phyloP scores from a whole-genome alignment of 352 stramenopile species.

The Pythium utonaiense region DNA sequence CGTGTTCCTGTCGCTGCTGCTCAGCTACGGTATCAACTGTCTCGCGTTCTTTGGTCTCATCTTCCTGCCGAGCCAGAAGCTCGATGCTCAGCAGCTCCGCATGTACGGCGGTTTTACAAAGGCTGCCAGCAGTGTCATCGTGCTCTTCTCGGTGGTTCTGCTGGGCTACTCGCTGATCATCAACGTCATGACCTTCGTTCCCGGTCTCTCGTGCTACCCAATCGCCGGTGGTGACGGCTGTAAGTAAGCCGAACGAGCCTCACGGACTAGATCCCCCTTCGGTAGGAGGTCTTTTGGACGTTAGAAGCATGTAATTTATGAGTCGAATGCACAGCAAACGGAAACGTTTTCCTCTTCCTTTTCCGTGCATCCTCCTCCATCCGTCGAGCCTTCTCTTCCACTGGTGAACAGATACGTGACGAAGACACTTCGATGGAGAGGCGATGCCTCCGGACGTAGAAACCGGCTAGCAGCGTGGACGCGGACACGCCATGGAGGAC shows the following conservation, averaged over 20 bases:
- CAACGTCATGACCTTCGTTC: constrained; percentile 30
- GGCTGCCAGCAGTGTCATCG: constrained; percentile 21
- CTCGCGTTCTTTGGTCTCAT: constrained; percentile 52
- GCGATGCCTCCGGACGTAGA: too few species aligned
- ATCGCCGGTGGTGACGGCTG: constrained; percentile 26
- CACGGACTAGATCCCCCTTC: too few species aligned
- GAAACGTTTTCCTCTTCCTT: background rate
- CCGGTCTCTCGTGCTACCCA: constrained; percentile 17
- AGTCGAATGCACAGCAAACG: background rate
- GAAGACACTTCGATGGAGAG: too few species aligned
- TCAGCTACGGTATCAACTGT: constrained; percentile 53
- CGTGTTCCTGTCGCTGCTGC: constrained; percentile 48
- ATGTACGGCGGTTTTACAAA: constrained; percentile 37
- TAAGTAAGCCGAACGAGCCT: background rate
- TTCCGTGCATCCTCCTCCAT: background rate
- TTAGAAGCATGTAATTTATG: constrained; percentile 1
- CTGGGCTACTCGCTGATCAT: constrained; percentile 25
- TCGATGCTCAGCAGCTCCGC: constrained; percentile 34
- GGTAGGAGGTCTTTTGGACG: background rate
- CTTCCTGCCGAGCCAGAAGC: constrained; percentile 32
- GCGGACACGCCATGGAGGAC: too few species aligned
- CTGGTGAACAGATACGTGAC: too few species aligned
- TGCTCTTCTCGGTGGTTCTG: constrained; percentile 20
- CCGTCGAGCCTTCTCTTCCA: too few species aligned
- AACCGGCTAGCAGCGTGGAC: too few species aligned